A percentile compares a stretch with the other conserved stretches of the same genome.
These are phyloP conservation scores for Zygoascus bituminiphila DNA, from an alignment of 805 yeast genomes.

Conservation along the genomic window DNA sequence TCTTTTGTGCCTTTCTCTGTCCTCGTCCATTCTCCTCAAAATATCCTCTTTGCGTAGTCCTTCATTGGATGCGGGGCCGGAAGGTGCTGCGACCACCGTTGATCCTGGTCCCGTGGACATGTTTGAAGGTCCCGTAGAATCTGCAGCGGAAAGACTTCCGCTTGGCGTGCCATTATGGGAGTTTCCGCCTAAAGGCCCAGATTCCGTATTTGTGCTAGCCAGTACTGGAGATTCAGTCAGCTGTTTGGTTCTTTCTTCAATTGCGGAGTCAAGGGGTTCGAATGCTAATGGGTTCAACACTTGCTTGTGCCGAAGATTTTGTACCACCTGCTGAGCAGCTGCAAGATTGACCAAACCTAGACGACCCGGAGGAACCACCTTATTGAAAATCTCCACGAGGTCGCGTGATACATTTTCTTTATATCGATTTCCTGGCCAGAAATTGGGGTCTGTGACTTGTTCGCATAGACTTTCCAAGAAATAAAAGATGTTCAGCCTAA, in stretches of 20 bases:
- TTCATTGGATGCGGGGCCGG: neutral
- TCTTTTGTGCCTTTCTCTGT: slow-evolving; percentile 77
- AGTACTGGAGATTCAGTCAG: neutral
- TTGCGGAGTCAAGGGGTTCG: neutral
- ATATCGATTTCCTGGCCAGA: slow-evolving; percentile 15
- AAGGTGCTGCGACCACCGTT: neutral
- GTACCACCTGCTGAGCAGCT: slow-evolving; percentile 11
- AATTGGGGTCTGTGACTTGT: neutral
- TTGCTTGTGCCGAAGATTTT: slow-evolving; percentile 3
- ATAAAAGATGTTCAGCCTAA: slow-evolving; percentile 57
- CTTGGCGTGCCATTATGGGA: neutral
- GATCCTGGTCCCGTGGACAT: slow-evolving; percentile 1
- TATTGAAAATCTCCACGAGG: slow-evolving; percentile 22
- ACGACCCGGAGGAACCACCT: slow-evolving; percentile 15
- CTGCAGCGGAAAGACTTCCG: neutral
- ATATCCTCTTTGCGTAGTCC: slow-evolving; percentile 39
- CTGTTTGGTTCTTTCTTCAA: neutral
- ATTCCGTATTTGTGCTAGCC: too few species aligned
- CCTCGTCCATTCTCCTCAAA: slow-evolving; percentile 79
- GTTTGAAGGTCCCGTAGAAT: neutral
- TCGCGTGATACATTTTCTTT: slow-evolving; percentile 25
- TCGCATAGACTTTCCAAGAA: slow-evolving; percentile 54
- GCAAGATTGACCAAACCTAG: slow-evolving; percentile 15
- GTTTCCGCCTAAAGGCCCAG: neutral
- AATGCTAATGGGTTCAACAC: neutral